Evolutionary conservation across 2,329 filamentous ascomycete genomes (phyloP).

Genomic region (Fonsecaea monophora): DNA sequence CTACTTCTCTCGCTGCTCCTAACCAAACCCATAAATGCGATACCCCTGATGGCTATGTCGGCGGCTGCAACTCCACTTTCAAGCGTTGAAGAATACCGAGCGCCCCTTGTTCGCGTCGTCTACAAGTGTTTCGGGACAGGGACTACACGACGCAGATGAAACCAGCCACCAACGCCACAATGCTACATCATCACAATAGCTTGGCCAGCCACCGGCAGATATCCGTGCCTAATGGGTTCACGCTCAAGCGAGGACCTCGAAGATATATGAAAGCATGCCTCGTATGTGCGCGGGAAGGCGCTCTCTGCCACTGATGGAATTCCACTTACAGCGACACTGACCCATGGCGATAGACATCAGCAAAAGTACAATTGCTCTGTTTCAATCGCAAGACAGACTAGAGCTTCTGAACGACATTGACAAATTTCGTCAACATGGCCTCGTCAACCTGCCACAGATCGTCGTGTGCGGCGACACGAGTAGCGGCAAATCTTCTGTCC

Average conservation of each 20-base stretch:
- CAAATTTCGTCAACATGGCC: constrained; percentile 61
- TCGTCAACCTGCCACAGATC: constrained; percentile 61
- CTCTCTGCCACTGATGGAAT: neutral
- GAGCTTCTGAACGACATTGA: constrained; percentile 65
- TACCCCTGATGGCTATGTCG: neutral
- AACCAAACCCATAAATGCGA: neutral
- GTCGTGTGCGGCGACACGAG: constrained; percentile 71
- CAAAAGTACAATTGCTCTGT: constrained; percentile 21
- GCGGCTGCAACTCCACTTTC: neutral
- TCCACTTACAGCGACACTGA: neutral
- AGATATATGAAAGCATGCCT: no score
- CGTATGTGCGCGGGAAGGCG: neutral
- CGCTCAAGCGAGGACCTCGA: no score
- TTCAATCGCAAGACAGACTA: constrained; percentile 56
- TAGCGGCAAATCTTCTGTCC: constrained; percentile 65
- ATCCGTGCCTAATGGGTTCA: no score
- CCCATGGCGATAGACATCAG: constrained; percentile 26
- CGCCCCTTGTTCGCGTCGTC: neutral
- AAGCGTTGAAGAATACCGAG: neutral
- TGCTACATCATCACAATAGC: neutral
- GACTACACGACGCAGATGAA: neutral
- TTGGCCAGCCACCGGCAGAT: neutral
- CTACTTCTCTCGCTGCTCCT: neutral
- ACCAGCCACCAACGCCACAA: constrained; percentile 11
- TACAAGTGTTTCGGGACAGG: neutral